phyloP scores from a whole-genome alignment of 306 rosid species.

The Mucuna pruriens region DNA sequence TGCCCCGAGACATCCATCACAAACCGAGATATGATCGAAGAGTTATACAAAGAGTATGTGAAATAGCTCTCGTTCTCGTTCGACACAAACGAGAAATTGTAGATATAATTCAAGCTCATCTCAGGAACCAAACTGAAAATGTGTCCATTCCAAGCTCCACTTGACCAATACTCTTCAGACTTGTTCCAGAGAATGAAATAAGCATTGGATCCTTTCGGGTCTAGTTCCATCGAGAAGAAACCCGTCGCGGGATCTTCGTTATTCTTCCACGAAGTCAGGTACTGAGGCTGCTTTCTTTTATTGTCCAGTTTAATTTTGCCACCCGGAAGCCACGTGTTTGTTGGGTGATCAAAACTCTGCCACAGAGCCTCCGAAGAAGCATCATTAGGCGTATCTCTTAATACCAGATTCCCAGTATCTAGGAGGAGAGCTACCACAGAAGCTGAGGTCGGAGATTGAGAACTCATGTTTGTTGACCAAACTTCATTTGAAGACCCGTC shows the following conservation, averaged over 20 bases:
- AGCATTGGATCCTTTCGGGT: constrained; percentile 33
- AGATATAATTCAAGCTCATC: constrained; percentile 55
- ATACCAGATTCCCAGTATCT: constrained; percentile 58
- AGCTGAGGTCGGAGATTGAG: constrained; percentile 34
- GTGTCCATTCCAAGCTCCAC: constrained; percentile 54
- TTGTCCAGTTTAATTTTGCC: constrained; percentile 48
- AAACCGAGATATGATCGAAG: constrained; percentile 20
- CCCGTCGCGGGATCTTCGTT: constrained; percentile 52
- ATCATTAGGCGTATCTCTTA: constrained; percentile 24
- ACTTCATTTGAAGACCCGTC: constrained; percentile 44
- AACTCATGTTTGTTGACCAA: constrained; percentile 64
- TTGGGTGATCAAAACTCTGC: constrained; percentile 72
- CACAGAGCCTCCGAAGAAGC: constrained; percentile 37
- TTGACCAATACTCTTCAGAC: constrained; percentile 47
- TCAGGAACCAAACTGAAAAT: constrained; percentile 57
- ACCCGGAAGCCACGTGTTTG: constrained; percentile 67
- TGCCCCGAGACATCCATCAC: constrained; percentile 50
- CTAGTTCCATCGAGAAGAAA: constrained; percentile 50
- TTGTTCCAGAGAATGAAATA: constrained; percentile 50
- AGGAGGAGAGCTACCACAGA: constrained; percentile 44
- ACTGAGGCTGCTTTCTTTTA: constrained; percentile 47
- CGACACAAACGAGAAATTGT: constrained; percentile 43
- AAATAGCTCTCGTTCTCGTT: constrained; percentile 59
- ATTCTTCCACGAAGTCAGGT: constrained; percentile 72
- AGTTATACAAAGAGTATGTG: constrained; percentile 43